These are phyloP conservation scores for Musa schizocarpa DNA, from an alignment of 176 grass and related monocot genomes.

Conservation along the genomic window DNA sequence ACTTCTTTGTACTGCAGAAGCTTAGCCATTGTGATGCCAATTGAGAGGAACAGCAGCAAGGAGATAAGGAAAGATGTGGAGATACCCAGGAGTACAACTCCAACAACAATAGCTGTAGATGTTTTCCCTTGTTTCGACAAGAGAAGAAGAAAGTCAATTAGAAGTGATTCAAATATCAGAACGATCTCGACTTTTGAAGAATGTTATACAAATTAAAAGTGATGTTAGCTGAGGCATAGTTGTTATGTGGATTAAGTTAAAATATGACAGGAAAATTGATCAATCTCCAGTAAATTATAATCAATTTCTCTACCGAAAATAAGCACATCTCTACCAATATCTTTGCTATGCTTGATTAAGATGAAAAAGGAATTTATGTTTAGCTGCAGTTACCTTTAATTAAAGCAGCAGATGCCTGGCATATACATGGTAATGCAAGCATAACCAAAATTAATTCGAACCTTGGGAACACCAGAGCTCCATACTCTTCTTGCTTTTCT, in stretches of 20 bases:
- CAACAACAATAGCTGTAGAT: conserved; percentile 30
- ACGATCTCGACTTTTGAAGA: too few relatives aligned
- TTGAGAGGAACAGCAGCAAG: conserved; percentile 60
- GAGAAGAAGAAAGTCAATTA: background rate
- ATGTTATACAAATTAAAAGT: too few relatives aligned
- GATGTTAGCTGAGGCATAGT: too few relatives aligned
- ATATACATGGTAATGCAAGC: conserved; percentile 60
- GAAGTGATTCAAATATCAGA: too few relatives aligned
- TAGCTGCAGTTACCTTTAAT: conserved; percentile 37
- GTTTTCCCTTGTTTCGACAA: conserved; percentile 39
- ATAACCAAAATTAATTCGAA: conserved; percentile 62
- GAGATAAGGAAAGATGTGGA: conserved; percentile 45
- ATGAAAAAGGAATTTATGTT: background rate
- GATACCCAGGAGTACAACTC: conserved; percentile 39
- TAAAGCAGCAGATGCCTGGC: conserved; percentile 52
- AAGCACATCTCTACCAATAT: too few relatives aligned
- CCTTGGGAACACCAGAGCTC: conserved; percentile 55
- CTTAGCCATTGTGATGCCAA: conserved; percentile 72
- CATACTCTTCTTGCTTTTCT: conserved; percentile 24
- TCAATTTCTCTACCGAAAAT: too few relatives aligned
- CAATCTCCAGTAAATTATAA: background rate
- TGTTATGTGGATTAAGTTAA: background rate
- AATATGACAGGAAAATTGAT: background rate
- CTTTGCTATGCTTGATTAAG: too few relatives aligned
- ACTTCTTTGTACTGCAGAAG: conserved; percentile 79